phyloP scores from a whole-genome alignment of 106 monocot species.

The Dendrobium officinale region DNA sequence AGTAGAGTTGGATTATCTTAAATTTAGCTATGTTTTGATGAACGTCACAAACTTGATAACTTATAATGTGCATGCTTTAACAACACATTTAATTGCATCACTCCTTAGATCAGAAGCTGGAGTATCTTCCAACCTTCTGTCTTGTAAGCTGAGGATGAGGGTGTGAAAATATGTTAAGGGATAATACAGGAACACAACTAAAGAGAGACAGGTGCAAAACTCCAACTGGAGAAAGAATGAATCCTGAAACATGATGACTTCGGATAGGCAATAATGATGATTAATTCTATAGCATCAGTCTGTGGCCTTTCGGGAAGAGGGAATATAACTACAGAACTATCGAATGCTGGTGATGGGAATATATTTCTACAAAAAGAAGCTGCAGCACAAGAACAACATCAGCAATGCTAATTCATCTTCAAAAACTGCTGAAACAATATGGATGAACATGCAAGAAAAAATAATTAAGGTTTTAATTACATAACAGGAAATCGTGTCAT shows the following conservation, averaged over 20 bases:
- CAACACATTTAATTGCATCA: neutral
- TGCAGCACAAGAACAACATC: neutral
- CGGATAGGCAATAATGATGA: neutral
- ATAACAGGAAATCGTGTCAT: neutral
- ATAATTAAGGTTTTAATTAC: neutral
- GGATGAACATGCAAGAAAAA: neutral
- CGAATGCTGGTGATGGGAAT: neutral
- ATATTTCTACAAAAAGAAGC: neutral
- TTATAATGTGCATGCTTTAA: neutral
- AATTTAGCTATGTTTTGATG: neutral
- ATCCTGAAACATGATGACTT: neutral
- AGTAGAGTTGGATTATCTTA: neutral
- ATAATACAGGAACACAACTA: neutral
- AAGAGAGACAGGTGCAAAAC: neutral
- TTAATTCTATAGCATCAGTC: neutral
- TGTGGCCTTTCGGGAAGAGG: neutral
- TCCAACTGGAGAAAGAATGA: neutral
- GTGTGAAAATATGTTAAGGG: neutral
- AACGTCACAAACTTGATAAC: neutral
- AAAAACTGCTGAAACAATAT: neutral
- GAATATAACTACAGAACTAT: neutral
- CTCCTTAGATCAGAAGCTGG: neutral
- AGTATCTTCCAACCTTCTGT: neutral
- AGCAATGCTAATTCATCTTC: neutral
- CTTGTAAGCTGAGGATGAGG: neutral